Base-by-base conservation (phyloP, 768 basidiomycete species). In the Boletus speciosus region DNA sequence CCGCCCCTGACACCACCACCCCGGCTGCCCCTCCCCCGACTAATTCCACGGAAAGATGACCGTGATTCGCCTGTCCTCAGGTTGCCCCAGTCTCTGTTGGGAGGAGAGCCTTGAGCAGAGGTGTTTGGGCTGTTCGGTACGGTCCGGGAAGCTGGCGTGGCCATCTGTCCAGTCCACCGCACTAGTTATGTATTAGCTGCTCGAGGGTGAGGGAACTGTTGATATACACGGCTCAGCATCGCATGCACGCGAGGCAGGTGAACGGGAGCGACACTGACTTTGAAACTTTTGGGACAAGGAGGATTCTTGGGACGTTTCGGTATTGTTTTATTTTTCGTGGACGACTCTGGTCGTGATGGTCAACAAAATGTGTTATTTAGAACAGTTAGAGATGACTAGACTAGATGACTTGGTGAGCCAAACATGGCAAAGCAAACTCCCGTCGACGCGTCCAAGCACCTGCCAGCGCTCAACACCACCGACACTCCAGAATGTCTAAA, bases 401-500 rank as follows among this genome's bases (percentile, higher is more conserved):
- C 19, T 4, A 4, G 27, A 36, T 34, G 42, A 42, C 31, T 44
- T 25, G 14, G 52, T 9, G 50, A 38, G 44, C 66, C 68, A 73
- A 70, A 69, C 67, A 71, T 35, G 45, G 45, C 66, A 69, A 71
- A 71, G 68, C 71, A 70, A 66, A 15, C 12, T 40, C 14, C 27
- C 31, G 11, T 31, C 16, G 3, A 21, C 25, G 25, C n/a, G 35
- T 11, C 16, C 34, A 2, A 56, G 36, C n/a, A 27, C 10, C 15
- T 44, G n/a, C 19, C 19, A 19, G 29, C 41, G 21, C 2, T 41
- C 44, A 15, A 44, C 41, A 23, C 19, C 58, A 31, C 23, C 42
- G 27, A 46, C 23, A 6, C 31, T 48, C 58, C 63, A 74, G 57
- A 68, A 91, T 94, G 92, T 93, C 92, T 39, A 93, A 93, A 78